Evolutionary conservation across 2,329 filamentous ascomycete species (phyloP), one percentile per base, ranked within the genome.

Genomic region (Arthrocladium fulminans): DNA sequence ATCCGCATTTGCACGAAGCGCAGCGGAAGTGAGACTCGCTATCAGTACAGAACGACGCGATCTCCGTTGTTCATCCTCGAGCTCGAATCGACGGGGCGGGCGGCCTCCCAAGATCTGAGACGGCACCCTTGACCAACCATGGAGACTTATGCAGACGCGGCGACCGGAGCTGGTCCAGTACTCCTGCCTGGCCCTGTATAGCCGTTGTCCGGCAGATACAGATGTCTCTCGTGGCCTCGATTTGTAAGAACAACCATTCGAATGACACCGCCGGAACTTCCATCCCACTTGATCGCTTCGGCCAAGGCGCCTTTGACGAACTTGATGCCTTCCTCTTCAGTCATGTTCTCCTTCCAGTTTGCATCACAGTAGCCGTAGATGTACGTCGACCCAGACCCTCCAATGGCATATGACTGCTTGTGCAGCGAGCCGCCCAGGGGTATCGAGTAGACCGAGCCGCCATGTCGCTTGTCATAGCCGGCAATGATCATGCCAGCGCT

Each of bases 201-300:
- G 61, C 84, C 81, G 62, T 85, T 86, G 73, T 98, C 90, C 37
- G 92, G 92, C 63, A 98, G 77, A 69, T 97, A 98, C 65, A 98
- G 71, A 74, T 97, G 92, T 71, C 92, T 81, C 70, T 92, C 82
- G 5, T 90, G 89, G 29, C 92, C 92, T 64, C 85, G 81, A 61
- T 81, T 82, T 54, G 90, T 98, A 69, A 98, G 72, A 51, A 98
- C 92, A 54, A 97, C 90, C 86, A 98, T 88, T 60, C 92, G 82
- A 63, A 98, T 98, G 52, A 98, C 92, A 72, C 92, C 92, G 57
- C 92, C 92, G 2, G 92, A 97, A 74, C 89, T 96, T 56, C 92
- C 92, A 66, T 98, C 92, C 92, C 92, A 98, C 73, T 95, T 95
- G 77, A 98, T 97, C 13, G 92, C 92, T 75, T 98, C 90, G 62